Evolutionary conservation across 768 basidiomycete genomes (phyloP).

Genomic region (Crassisporium funariophilum): DNA sequence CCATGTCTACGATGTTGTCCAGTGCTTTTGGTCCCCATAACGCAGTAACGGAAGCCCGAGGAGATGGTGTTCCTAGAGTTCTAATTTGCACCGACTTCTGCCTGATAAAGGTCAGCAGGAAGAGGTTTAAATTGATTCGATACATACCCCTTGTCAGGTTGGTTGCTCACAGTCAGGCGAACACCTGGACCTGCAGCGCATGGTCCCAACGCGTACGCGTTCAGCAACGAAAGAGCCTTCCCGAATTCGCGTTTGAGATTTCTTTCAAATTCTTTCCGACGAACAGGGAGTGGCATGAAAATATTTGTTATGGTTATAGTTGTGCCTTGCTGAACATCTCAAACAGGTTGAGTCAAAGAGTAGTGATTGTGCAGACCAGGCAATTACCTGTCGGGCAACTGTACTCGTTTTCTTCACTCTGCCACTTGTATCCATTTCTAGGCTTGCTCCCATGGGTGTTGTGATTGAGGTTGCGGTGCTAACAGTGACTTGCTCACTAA

Average conservation of each 20-base stretch:
- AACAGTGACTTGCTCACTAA: slow-evolving; percentile 69
- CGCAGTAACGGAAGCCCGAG: slow-evolving; percentile 64
- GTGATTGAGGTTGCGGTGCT: slow-evolving; percentile 72
- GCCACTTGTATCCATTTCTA: slow-evolving; percentile 76
- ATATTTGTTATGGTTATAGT: slow-evolving; percentile 72
- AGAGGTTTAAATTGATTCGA: too few relatives aligned
- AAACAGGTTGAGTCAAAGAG: background rate
- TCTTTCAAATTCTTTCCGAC: slow-evolving; percentile 87
- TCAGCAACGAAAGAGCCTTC: slow-evolving; percentile 79
- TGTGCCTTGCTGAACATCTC: slow-evolving; percentile 73
- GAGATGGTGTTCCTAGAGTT: slow-evolving; percentile 66
- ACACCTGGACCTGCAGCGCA: slow-evolving; percentile 76
- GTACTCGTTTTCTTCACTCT: slow-evolving; percentile 56
- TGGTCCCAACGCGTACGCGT: slow-evolving; percentile 89
- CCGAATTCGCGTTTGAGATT: slow-evolving; percentile 88
- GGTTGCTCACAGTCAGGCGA: slow-evolving; percentile 73
- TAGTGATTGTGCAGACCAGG: too few relatives aligned
- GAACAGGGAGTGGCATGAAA: slow-evolving; percentile 84
- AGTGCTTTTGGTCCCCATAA: slow-evolving; percentile 87
- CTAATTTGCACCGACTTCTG: slow-evolving; percentile 69
- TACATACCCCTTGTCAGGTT: slow-evolving; percentile 70
- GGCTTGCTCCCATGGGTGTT: slow-evolving; percentile 75
- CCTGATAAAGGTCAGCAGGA: too few relatives aligned
- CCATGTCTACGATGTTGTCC: slow-evolving; percentile 74
- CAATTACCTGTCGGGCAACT: slow-evolving; percentile 74